Evolutionary conservation across 257 asterid genomes (phyloP), one percentile per base, ranked within the genome.

Genomic region (Solanum piurae): DNA sequence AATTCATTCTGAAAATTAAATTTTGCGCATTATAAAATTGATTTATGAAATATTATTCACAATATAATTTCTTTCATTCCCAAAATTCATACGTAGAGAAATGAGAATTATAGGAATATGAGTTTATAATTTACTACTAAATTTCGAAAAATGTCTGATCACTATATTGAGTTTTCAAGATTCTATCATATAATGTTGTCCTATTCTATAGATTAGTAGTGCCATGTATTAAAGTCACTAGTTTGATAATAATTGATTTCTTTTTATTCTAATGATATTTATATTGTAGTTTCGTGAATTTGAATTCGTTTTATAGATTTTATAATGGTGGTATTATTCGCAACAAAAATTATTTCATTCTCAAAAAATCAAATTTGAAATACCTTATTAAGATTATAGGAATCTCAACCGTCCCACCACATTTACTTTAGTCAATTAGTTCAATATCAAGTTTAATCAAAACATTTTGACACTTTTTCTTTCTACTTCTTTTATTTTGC

Each of bases 331-430:
- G 1, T 21, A 16, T 29, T 29, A 4, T 16, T 13, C 0, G n/a
- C 3, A 13, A 29, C 0, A 69, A 13, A 29, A 29, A 13, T 6
- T 6, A 0, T 29, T 3, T 27, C 18, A n/a, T 11, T 64, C 0
- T 8, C 72, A 0, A 0, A 5, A 64, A 62, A 1, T 4, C 31
- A 62, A 64, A 64, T 58, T 58, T 11, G 2, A 55, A 55, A 7
- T 9, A 2, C 9, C 11, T 55, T 7, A 55, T 20, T 49, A 14
- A 49, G 8, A 49, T 14, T 49, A 49, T 14, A 49, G 21, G 21
- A 49, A 49, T 49, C 60, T 49, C 3, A 49, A 49, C 60, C 21
- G 9, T 2, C 1, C 21, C 8, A 49, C 0, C 1, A 49, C 0
- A 3, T 49, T 49, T 13, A 46, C 3, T 13, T 18, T 7, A 20